Percentiles rank a stretch among this genome's conserved stretches.
Evolutionary conservation across 2,329 filamentous ascomycete genomes (phyloP).

Genomic region (Venturia effusa): DNA sequence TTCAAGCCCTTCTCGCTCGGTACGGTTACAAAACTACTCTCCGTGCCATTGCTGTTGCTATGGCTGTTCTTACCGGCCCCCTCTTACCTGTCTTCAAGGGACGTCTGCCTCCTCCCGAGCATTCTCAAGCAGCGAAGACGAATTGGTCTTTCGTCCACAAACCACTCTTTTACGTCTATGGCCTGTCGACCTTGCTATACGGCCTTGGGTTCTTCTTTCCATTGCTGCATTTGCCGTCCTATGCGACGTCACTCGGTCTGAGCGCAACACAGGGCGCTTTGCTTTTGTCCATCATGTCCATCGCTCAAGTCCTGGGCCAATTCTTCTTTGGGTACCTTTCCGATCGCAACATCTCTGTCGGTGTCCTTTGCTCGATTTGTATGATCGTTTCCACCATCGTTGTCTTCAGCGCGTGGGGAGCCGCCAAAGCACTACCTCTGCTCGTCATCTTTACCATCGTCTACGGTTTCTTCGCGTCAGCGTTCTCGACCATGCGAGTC

Average conservation of each 20-base stretch:
- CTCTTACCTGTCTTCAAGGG: conserved; percentile 34
- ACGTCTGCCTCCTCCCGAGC: conserved; percentile 30
- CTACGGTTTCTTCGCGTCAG: conserved; percentile 32
- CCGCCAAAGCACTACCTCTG: conserved; percentile 29
- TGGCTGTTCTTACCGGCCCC: conserved; percentile 26
- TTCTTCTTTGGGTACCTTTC: conserved; percentile 28
- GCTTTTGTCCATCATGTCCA: conserved; percentile 30
- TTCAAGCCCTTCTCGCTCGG: conserved; percentile 6
- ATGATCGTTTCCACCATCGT: conserved; percentile 25
- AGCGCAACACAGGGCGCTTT: conserved; percentile 25
- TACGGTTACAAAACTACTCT: conserved; percentile 31
- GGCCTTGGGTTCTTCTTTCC: conserved; percentile 35
- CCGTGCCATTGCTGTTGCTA: conserved; percentile 30
- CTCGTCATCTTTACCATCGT: conserved; percentile 32
- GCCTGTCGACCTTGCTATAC: conserved; percentile 28
- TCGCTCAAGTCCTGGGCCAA: conserved; percentile 25
- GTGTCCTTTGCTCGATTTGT: conserved; percentile 26
- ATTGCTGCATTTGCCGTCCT: conserved; percentile 31
- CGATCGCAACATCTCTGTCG: conserved; percentile 25
- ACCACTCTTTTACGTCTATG: conserved; percentile 24
- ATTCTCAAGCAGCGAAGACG: conserved; percentile 19
- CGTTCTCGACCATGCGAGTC: conserved; percentile 21
- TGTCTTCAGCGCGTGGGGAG: conserved; percentile 36
- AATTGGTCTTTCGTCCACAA: conserved; percentile 8
- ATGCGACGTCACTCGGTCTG: conserved; percentile 26